phyloP scores from a whole-genome alignment of 2,329 filamentous ascomycete genomes.

The Arthrinium phaeospermum region DNA sequence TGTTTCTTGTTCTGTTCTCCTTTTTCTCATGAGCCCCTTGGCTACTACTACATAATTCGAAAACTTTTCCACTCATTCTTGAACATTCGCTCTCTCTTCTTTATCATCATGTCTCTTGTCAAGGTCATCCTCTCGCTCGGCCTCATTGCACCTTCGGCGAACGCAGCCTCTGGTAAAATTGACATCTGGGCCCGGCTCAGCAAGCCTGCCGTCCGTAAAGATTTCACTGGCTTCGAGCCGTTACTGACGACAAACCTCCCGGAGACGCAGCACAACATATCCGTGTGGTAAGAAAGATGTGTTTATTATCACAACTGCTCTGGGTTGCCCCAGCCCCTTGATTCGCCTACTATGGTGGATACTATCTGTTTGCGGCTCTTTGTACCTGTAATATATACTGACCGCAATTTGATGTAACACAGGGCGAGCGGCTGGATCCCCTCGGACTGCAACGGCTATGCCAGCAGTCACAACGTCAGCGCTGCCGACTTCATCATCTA shows the following conservation, averaged over 20 bases:
- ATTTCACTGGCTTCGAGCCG: neutral
- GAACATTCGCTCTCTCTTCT: neutral
- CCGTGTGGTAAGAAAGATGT: neutral
- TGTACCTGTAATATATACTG: neutral
- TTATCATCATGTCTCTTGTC: neutral
- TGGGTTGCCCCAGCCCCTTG: neutral
- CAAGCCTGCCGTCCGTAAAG: neutral
- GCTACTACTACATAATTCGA: fast-evolving
- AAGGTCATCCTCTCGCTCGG: neutral
- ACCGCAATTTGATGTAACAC: neutral
- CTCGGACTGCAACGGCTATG: neutral
- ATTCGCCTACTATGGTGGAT: neutral
- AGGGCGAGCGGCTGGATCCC: constrained; percentile 2
- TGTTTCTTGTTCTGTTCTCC: too few relatives aligned
- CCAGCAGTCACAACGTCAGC: neutral
- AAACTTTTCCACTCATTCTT: neutral
- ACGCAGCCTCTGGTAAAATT: neutral
- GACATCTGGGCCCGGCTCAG: neutral
- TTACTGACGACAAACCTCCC: neutral
- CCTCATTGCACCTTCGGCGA: neutral
- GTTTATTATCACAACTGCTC: neutral
- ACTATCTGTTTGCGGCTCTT: neutral
- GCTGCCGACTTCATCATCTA: neutral
- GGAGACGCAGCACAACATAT: neutral
- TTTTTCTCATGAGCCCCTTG: neutral